Conservation (phyloP, 306 rosid genomes). For the Cyclanthera cordifolia region DNA sequence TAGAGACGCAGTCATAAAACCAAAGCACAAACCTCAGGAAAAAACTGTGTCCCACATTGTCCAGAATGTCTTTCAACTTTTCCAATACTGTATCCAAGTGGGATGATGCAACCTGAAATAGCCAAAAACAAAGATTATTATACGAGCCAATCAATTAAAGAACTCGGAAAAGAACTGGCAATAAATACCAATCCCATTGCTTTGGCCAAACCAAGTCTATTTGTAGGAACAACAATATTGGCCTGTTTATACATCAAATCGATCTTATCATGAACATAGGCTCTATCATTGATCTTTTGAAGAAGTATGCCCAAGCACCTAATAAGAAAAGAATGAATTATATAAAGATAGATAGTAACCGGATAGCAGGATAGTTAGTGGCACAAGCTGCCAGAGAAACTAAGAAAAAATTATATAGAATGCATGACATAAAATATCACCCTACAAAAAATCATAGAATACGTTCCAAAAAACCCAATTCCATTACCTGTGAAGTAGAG, state of each 20-base stretch:
- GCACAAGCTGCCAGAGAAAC: not conserved
- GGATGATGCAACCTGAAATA: conserved; percentile 81
- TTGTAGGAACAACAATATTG: conserved; percentile 60
- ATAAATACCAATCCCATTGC: conserved; percentile 84
- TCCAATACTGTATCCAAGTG: conserved; percentile 95
- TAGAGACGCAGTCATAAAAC: conserved; percentile 10
- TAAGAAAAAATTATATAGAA: not conserved
- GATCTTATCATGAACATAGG: conserved; percentile 66
- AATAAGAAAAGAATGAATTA: conserved; percentile 24
- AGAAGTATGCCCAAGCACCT: conserved; percentile 93
- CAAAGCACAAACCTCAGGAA: conserved; percentile 60
- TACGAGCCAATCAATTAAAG: conserved; percentile 18
- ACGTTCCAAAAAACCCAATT: not conserved
- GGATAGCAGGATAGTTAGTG: not conserved
- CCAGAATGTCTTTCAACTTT: conserved; percentile 83
- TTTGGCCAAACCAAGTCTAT: conserved; percentile 93
- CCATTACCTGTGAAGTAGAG: conserved; percentile 76
- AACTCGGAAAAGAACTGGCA: conserved; percentile 13
- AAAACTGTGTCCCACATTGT: conserved; percentile 73
- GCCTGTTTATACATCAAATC: conserved; percentile 85
- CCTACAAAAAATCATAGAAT: not conserved
- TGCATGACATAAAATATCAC: not conserved
- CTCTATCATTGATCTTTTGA: conserved; percentile 79
- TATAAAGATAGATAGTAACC: not conserved
- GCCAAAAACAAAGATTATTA: conserved; percentile 19